Conservation (phyloP, 306 rosid genomes). For the Pyrus betulifolia region DNA sequence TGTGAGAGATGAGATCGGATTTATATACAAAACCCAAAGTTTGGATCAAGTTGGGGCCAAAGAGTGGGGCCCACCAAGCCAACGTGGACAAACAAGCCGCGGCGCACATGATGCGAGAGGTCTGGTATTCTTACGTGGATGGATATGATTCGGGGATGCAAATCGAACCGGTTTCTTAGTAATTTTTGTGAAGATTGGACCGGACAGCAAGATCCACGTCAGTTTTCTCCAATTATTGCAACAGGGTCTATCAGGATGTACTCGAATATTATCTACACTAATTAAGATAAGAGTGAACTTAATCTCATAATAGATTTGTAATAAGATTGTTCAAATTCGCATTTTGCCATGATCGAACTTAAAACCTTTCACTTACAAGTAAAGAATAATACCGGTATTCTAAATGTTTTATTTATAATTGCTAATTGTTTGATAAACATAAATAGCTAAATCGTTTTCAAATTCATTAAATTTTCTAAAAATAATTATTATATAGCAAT, state of each 20-base stretch:
- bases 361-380: too few species aligned
- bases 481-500: too few species aligned
- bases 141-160: background rate
- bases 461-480: too few species aligned
- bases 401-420: too few species aligned
- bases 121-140: constrained; percentile 17
- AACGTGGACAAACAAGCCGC: constrained; percentile 23
- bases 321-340: too few species aligned
- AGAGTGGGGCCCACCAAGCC: constrained; percentile 2
- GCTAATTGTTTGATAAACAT: too few species aligned
- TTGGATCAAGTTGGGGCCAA: constrained; percentile 6
- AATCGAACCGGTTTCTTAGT: constrained; percentile 10
- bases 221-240: constrained; percentile 35
- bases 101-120: constrained; percentile 35
- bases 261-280: constrained; percentile 18
- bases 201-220: constrained; percentile 84
- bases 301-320: too few species aligned
- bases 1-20: background rate
- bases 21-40: constrained; percentile 1
- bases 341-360: accelerated
- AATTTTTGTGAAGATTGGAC: background rate
- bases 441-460: too few species aligned
- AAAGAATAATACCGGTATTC: too few species aligned
- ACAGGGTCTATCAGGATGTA: constrained; percentile 36
- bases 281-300: too few species aligned